A percentile compares a stretch with the other conserved stretches of the same genome.
Evolutionary conservation across 306 rosid genomes (phyloP).

Genomic region (Lotus japonicus): DNA sequence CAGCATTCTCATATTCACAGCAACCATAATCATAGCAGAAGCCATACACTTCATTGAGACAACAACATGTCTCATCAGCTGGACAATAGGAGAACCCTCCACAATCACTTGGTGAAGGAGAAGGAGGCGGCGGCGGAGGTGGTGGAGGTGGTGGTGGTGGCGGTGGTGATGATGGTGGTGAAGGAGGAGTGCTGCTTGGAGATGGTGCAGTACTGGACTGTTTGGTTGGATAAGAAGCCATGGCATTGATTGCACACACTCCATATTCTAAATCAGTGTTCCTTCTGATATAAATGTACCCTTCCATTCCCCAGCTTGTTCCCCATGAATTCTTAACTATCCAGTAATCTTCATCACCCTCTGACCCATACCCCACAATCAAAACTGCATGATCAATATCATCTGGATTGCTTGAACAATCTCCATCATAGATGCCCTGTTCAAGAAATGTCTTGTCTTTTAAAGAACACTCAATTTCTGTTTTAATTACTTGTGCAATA

Average conservation of each 20-base stretch:
- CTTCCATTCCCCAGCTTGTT: slow-evolving; percentile 62
- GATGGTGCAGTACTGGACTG: slow-evolving; percentile 48
- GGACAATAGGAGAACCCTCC: slow-evolving; percentile 62
- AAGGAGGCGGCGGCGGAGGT: slow-evolving; percentile 26
- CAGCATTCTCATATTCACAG: slow-evolving; percentile 60
- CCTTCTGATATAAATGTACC: slow-evolving; percentile 60
- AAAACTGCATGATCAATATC: slow-evolving; percentile 74
- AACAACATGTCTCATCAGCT: slow-evolving; percentile 64
- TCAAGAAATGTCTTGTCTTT: background rate
- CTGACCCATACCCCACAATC: slow-evolving; percentile 72
- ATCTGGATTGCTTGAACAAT: slow-evolving; percentile 58
- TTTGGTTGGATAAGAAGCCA: slow-evolving; percentile 78
- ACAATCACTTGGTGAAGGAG: slow-evolving; percentile 66
- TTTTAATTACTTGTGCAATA: background rate
- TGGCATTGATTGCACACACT: slow-evolving; percentile 65
- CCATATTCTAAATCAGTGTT: slow-evolving; percentile 50
- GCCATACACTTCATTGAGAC: slow-evolving; percentile 29
- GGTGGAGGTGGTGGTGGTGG: slow-evolving; percentile 13
- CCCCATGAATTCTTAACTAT: slow-evolving; percentile 90
- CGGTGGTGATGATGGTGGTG: slow-evolving; percentile 32
- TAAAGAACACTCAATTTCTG: background rate
- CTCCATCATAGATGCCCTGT: slow-evolving; percentile 81
- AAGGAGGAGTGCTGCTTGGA: slow-evolving; percentile 40
- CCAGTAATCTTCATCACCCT: slow-evolving; percentile 66
- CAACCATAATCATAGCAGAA: slow-evolving; percentile 59